phyloP scores from a whole-genome alignment of 495 filamentous ascomycete species.

The Talaromyces stipitatus region DNA sequence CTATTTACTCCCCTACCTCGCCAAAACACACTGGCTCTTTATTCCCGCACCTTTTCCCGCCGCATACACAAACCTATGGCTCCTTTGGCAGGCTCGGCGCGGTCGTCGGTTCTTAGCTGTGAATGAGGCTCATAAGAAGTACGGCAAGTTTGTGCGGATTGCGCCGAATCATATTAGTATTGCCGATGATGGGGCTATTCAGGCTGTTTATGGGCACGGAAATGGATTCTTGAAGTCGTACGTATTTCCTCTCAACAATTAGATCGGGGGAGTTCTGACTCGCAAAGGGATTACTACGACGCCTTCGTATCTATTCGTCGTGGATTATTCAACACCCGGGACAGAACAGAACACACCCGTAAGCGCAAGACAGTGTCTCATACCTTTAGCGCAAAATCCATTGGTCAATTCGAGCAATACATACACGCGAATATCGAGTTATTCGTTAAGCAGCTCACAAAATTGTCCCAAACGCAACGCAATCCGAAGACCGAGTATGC shows the following conservation, averaged over 20 bases:
- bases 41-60: conserved; percentile 62
- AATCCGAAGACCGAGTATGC: conserved; percentile 43
- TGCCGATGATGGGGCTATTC: conserved; percentile 52
- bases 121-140: conserved; percentile 64
- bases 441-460: conserved; percentile 59
- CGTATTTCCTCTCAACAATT: conserved; percentile 11
- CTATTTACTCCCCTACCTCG: conserved; percentile 64
- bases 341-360: conserved; percentile 74
- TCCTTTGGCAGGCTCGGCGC: conserved; percentile 58
- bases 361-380: conserved; percentile 87
- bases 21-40: conserved; percentile 51
- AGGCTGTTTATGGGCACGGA: conserved; percentile 52
- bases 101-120: conserved; percentile 63
- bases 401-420: conserved; percentile 85
- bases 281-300: conserved; percentile 69
- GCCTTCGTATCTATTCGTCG: conserved; percentile 82
- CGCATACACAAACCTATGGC: conserved; percentile 73
- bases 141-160: conserved; percentile 53
- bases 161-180: conserved; percentile 52
- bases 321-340: conserved; percentile 85
- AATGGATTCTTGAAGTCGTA: conserved; percentile 72
- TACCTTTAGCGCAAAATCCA: conserved; percentile 76
- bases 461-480: conserved; percentile 35
- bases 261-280: background rate
- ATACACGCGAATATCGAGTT: conserved; percentile 72